Conservation (phyloP, 306 rosid genomes). For the Oemleria cerasiformis region DNA sequence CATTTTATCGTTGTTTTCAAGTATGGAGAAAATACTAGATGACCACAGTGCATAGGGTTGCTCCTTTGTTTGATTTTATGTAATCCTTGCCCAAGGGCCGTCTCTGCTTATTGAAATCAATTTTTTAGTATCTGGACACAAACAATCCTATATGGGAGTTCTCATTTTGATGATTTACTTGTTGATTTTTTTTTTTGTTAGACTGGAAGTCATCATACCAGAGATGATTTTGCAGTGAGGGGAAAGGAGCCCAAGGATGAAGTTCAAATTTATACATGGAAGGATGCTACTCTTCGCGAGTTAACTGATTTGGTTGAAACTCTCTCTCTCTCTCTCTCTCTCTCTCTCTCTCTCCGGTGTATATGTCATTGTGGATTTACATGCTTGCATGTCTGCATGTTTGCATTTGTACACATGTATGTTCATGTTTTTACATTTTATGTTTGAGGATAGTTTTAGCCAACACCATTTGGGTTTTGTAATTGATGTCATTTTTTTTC, state of each 20-base stretch:
- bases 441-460: not conserved
- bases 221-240: conserved; percentile 77
- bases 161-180: not conserved
- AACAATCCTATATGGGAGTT: not conserved
- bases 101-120: not conserved
- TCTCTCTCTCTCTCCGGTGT: not conserved
- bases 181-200: conserved; percentile 31
- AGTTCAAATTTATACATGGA: conserved; percentile 98
- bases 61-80: not conserved
- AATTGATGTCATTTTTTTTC: conserved; percentile 17
- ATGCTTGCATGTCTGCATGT: not conserved
- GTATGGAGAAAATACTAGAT: not conserved
- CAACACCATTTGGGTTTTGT: not conserved
- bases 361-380: not conserved
- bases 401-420: not conserved
- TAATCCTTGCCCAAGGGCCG: not conserved
- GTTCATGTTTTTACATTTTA: not conserved
- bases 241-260: conserved; percentile 94
- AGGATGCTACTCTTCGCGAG: conserved; percentile 88
- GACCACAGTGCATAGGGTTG: not conserved
- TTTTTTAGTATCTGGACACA: not conserved
- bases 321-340: not conserved
- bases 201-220: conserved; percentile 67
- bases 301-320: conserved; percentile 70
- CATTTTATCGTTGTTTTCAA: not conserved